These are phyloP conservation scores for Kwoniella sp. DNA, from an alignment of 768 basidiomycete genomes.

Conservation along the genomic window DNA sequence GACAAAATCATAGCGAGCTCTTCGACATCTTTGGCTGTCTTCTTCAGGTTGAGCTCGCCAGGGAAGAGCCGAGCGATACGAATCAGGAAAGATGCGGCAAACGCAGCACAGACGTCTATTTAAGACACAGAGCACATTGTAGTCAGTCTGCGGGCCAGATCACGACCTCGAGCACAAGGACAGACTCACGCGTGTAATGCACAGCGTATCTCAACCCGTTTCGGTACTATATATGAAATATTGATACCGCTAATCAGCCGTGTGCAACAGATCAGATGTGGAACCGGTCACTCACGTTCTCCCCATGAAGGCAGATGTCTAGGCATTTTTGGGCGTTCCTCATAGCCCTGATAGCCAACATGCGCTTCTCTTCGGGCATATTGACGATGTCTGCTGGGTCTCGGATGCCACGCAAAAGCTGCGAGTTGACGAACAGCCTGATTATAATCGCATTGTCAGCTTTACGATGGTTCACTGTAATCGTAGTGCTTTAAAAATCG, in stretches of 20 bases:
- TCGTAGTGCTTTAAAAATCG: conserved; percentile 59
- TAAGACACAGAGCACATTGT: too few relatives aligned
- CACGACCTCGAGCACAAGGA: background rate
- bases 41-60: conserved; percentile 73
- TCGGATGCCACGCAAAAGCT: conserved; percentile 62
- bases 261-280: background rate
- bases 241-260: conserved; percentile 59
- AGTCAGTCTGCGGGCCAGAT: too few relatives aligned
- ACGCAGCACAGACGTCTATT: conserved; percentile 84
- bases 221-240: conserved; percentile 63
- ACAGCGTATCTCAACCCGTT: conserved; percentile 82
- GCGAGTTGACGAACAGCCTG: conserved; percentile 55
- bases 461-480: conserved; percentile 80
- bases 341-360: conserved; percentile 80
- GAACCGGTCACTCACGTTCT: conserved; percentile 43
- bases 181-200: conserved; percentile 54
- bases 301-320: conserved; percentile 75
- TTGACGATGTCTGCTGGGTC: conserved; percentile 82
- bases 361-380: conserved; percentile 76
- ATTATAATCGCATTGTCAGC: conserved; percentile 61
- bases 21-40: conserved; percentile 77
- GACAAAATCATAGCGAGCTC: conserved; percentile 74
- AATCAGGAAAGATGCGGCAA: conserved; percentile 85
- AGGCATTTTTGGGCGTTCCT: conserved; percentile 76
- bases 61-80: conserved; percentile 86